phyloP scores from a whole-genome alignment of 805 yeast species.

The Candida khao-thaluensis region DNA sequence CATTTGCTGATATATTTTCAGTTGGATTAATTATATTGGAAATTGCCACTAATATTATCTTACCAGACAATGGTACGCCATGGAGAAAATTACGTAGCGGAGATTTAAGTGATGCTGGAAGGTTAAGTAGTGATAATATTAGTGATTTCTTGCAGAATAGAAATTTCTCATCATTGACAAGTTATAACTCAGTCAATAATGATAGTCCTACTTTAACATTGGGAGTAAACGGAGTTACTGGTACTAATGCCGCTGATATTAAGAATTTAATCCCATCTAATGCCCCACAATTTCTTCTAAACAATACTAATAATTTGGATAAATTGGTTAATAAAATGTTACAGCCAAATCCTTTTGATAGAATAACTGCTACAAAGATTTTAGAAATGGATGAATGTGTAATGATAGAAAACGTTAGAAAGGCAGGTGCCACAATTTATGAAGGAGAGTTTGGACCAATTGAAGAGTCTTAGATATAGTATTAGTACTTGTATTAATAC shows the following conservation, averaged over 20 bases:
- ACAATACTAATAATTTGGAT: constrained; percentile 60
- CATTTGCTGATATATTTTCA: constrained; percentile 94
- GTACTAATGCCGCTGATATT: constrained; percentile 17
- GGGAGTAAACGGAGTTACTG: not conserved
- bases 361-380: constrained; percentile 82
- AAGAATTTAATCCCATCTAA: constrained; percentile 61
- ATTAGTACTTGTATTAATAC: too few relatives aligned
- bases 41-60: constrained; percentile 89
- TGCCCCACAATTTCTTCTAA: constrained; percentile 82
- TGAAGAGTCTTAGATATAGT: constrained; percentile 1
- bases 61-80: constrained; percentile 94
- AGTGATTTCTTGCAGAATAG: constrained; percentile 42
- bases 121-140: constrained; percentile 55
- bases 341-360: constrained; percentile 70
- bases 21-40: constrained; percentile 91
- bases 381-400: constrained; percentile 69
- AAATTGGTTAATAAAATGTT: constrained; percentile 84
- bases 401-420: constrained; percentile 74
- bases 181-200: constrained; percentile 24
- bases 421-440: constrained; percentile 90
- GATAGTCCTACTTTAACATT: constrained; percentile 13
- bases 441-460: constrained; percentile 94
- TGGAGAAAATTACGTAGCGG: constrained; percentile 97
- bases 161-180: constrained; percentile 33
- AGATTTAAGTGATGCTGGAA: constrained; percentile 92